Evolutionary conservation across 1,139 yeast species (phyloP).

Genomic region (Yamadazyma dushanensis): DNA sequence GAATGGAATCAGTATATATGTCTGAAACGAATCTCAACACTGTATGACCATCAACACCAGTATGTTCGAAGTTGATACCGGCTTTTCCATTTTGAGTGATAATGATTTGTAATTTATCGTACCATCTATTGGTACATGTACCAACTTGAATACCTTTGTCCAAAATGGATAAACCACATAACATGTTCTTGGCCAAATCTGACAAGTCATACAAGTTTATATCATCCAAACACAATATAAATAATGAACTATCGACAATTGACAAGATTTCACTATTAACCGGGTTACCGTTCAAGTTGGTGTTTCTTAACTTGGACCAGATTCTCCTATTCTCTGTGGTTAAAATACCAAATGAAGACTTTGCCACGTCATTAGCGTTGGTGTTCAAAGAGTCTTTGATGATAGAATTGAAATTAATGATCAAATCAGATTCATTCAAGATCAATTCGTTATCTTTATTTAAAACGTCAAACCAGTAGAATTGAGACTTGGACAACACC

Average conservation of each 20-base stretch:
- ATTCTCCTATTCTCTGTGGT: conserved; percentile 85
- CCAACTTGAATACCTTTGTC: conserved; percentile 89
- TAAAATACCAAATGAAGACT: conserved; percentile 82
- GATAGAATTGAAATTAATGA: conserved; percentile 72
- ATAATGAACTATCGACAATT: conserved; percentile 77
- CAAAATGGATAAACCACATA: conserved; percentile 79
- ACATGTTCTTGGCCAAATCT: conserved; percentile 76
- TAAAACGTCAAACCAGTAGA: conserved; percentile 91
- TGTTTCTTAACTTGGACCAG: conserved; percentile 75
- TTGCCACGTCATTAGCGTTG: conserved; percentile 66
- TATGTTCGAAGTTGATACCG: conserved; percentile 91
- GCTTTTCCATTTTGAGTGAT: conserved; percentile 91
- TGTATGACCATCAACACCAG: conserved; percentile 96
- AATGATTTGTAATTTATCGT: conserved; percentile 85
- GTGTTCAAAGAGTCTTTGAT: conserved; percentile 68
- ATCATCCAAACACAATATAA: conserved; percentile 80
- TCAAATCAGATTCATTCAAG: conserved; percentile 71
- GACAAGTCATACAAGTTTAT: conserved; percentile 64
- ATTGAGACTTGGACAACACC: conserved; percentile 83
- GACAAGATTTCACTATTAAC: conserved; percentile 70
- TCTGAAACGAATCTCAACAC: conserved; percentile 86
- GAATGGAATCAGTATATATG: conserved; percentile 85
- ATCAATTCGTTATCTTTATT: conserved; percentile 70
- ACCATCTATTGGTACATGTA: conserved; percentile 94
- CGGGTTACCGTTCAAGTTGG: conserved; percentile 40